phyloP scores from a whole-genome alignment of 106 monocot genomes.

The Alisma plantagoaquatica region DNA sequence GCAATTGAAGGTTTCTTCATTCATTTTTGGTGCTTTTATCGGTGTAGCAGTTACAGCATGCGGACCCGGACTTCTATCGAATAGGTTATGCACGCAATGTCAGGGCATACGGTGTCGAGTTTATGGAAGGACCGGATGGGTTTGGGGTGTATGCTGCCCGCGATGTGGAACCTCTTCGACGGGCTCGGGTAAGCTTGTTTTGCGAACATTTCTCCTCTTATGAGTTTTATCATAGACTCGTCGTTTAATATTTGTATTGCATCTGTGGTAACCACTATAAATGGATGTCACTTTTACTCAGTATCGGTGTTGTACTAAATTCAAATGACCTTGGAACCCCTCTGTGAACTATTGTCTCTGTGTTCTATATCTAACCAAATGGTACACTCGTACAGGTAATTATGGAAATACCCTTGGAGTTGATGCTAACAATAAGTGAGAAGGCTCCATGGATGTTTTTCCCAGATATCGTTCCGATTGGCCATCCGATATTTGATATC shows the following conservation, averaged over 20 bases:
- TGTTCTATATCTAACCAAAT: no score
- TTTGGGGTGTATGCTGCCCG: constrained; percentile 73
- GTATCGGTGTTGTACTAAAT: no score
- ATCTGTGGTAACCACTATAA: no score
- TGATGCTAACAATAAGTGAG: constrained; percentile 91
- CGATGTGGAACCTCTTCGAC: constrained; percentile 68
- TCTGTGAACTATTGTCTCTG: no score
- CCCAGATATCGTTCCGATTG: constrained; percentile 86
- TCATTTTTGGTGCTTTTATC: constrained; percentile 4
- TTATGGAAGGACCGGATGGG: constrained; percentile 88
- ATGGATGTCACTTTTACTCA: no score
- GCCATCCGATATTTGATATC: constrained; percentile 97
- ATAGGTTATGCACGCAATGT: constrained; percentile 81
- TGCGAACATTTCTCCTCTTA: no score
- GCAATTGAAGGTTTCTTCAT: no score
- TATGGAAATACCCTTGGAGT: constrained; percentile 90
- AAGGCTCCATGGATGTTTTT: constrained; percentile 96
- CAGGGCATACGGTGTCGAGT: constrained; percentile 80
- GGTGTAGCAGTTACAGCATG: constrained; percentile 44
- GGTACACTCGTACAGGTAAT: constrained; percentile 93
- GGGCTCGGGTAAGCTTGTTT: constrained; percentile 84
- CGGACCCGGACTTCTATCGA: constrained; percentile 89
- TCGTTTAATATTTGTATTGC: no score
- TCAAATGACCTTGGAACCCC: no score
- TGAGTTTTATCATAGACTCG: no score